Base-by-base conservation (phyloP, 2,329 filamentous ascomycete genomes). In the Myriosclerotinia curreyana region DNA sequence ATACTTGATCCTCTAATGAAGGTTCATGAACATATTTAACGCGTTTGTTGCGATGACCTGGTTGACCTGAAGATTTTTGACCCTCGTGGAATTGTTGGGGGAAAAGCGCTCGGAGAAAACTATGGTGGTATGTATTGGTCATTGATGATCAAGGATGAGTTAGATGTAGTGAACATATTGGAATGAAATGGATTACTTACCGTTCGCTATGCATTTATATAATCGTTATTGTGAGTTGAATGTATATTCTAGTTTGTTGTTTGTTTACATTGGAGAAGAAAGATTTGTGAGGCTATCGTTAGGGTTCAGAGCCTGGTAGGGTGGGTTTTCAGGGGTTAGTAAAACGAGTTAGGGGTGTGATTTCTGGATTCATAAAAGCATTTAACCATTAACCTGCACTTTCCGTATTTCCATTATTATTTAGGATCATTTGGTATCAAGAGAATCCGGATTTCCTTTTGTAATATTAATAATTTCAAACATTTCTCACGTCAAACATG, bases 101-200 rank as follows among this genome's bases (percentile, higher is more conserved):
- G 25, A 63, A 63, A 0, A 63, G 53, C 48, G 61, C 61, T 20
- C 61, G 61, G 3, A 63, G 44, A 11, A 63, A 63, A 31, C 61
- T 63, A 11, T 22, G n/a, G 28, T 36, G 51, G 31, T n/a, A 25
- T 14, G 31, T n/a, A 9, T 62, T 62, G 53, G 51, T 62, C 54
- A 58, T 58, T 34, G 54, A 58, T 12, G 20, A 25, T 62, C n/a
- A 7, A 20, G n/a, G 8, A 22, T 38, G 52, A 15, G 31, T 50
- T 25, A 46, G 34, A 25, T 59, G 17, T 12, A 31, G n/a, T 17
- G 28, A 22, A 8, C 17, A 9, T 60, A 15, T 31, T 25, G 48
- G 17, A 60, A 34, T 6, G 14, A 60, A 36, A 54, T 22, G n/a
- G 3, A 17, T 11, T 22, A 46, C 31, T 7, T 36, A 62, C 60